Evolutionary conservation across 306 rosid species (phyloP), one percentile per base, ranked within the genome.

Genomic region (Luffa acutangula): DNA sequence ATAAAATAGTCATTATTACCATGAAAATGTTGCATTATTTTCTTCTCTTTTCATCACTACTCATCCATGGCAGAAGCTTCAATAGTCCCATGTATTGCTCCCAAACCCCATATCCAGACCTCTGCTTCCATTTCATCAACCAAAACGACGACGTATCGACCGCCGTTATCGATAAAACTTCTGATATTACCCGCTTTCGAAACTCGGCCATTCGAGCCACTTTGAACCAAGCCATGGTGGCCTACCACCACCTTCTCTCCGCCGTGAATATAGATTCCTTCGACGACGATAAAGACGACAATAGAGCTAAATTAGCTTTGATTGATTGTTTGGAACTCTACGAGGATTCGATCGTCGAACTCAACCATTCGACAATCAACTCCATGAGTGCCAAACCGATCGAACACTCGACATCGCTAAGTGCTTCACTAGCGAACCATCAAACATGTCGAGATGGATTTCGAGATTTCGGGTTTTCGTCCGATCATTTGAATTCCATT

Each of bases 391-490:
- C 36, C 62, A 80, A 87, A 6, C 82, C 72, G 9, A 62, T 82
- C 3, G 97, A 91, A 14, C 84, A 46, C 25, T 41, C 77, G 9
- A 94, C 98, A 3, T 86, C 90, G 96, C 80, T 90, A 51, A 92
- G 96, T 79, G 96, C 98, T 41, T 88, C 98, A 15, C 73, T 92
- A 48, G 88, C 97, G 7, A 90, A 94, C 59, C 91, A 88, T 18
- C 93, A 89, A 82, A 94, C 97, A 14, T 94, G 98, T 58, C 87
- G 57, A 80, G 85, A 89, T 63, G 97, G 98, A 56, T 92, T 94
- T 81, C 60, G 13, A 41, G 91, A 94, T 10, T 83, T 88, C 65
- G 79, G 84, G 66, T 75, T 89, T 31, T 62, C 79, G 8, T 84
- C 88, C 14, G 79, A 87, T 75, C 3, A 67, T 37, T 59, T 86